Evolutionary conservation across 306 rosid species (phyloP).

Genomic region (Prunus padus): DNA sequence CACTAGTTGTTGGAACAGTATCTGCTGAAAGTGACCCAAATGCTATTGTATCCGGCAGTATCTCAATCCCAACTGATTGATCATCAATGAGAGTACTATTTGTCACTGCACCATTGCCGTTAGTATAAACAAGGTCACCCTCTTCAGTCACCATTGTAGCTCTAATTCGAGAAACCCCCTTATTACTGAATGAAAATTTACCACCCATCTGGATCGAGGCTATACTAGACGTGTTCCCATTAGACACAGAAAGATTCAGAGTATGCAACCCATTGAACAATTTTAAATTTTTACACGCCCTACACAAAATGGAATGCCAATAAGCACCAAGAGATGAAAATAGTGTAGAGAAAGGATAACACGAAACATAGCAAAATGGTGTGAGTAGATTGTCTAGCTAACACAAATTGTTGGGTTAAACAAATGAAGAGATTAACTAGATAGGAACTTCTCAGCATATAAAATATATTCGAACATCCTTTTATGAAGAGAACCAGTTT

Average conservation of each 20-base stretch:
- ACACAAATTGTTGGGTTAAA: neutral
- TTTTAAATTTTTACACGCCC: conserved; percentile 49
- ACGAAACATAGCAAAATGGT: neutral
- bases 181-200: conserved; percentile 35
- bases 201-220: conserved; percentile 37
- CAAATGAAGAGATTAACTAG: neutral
- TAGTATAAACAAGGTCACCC: conserved; percentile 47
- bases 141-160: conserved; percentile 53
- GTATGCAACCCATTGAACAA: conserved; percentile 35
- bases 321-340: neutral
- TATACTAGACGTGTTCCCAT: conserved; percentile 27
- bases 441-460: neutral
- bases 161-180: conserved; percentile 35
- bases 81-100: conserved; percentile 20
- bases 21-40: conserved; percentile 39
- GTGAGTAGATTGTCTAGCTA: neutral
- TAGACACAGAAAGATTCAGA: conserved; percentile 20
- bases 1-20: conserved; percentile 15
- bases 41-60: conserved; percentile 24
- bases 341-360: neutral
- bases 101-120: conserved; percentile 26
- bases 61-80: conserved; percentile 28
- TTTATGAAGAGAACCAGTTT: neutral
- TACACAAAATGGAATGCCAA: conserved; percentile 23
- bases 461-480: neutral